A percentile compares a stretch with the other conserved stretches of the same genome.
Evolutionary conservation across 441 rosid genomes (phyloP).

Genomic region (Bruguiera hainesii): DNA sequence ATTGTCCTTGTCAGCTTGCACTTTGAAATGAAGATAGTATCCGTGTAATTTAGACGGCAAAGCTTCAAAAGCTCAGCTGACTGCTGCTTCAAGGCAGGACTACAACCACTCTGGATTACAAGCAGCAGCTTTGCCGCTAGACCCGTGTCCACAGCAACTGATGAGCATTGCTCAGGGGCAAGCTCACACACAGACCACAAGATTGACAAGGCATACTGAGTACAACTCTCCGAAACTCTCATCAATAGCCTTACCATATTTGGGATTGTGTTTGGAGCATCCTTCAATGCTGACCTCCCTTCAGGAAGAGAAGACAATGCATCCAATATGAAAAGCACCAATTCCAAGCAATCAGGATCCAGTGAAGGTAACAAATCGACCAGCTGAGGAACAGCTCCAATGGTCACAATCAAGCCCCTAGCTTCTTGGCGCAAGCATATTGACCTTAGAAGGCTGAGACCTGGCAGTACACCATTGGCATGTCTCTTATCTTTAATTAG

Average conservation of each 20-base stretch:
- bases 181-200: constrained; percentile 69
- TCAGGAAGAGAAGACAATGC: constrained; percentile 49
- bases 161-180: constrained; percentile 70
- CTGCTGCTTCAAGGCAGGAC: constrained; percentile 63
- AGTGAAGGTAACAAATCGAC: constrained; percentile 61
- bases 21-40: constrained; percentile 71
- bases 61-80: constrained; percentile 81
- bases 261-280: constrained; percentile 56
- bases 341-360: constrained; percentile 59
- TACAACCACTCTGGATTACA: constrained; percentile 81
- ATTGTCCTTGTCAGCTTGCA: constrained; percentile 86
- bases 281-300: constrained; percentile 72
- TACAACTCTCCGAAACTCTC: constrained; percentile 77
- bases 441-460: constrained; percentile 52
- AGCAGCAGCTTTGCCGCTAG: constrained; percentile 80
- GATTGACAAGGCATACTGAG: constrained; percentile 57
- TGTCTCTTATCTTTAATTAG: constrained; percentile 70
- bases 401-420: constrained; percentile 52
- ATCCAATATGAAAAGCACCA: constrained; percentile 59
- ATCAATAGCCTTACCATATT: constrained; percentile 60
- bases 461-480: constrained; percentile 49
- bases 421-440: constrained; percentile 52
- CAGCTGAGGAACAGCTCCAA: constrained; percentile 71
- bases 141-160: constrained; percentile 72
- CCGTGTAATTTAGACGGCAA: constrained; percentile 75